phyloP scores from a whole-genome alignment of 2,329 filamentous ascomycete species.

The Phialophora chinensis region DNA sequence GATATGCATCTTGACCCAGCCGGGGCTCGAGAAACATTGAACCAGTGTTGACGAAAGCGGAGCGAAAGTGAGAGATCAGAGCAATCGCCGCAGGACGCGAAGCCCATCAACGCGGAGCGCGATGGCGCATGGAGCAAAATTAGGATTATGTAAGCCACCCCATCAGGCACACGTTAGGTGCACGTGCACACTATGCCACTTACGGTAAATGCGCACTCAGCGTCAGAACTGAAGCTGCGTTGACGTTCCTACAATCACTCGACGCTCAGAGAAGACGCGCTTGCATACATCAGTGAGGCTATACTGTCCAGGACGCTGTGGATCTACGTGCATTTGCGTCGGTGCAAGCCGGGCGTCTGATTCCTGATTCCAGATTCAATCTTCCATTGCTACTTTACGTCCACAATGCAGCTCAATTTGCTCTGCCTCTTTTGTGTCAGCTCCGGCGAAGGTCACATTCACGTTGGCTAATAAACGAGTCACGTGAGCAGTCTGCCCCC shows the following conservation, averaged over 20 bases:
- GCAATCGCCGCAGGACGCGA: constrained; percentile 2
- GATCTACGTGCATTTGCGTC: too few relatives aligned
- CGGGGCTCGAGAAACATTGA: neutral
- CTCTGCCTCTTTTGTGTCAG: neutral
- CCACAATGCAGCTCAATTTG: neutral
- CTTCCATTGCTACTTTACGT: neutral
- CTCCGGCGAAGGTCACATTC: neutral
- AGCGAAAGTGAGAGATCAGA: neutral
- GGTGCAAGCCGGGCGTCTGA: too few relatives aligned
- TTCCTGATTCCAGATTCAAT: too few relatives aligned
- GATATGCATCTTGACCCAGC: constrained; percentile 77
- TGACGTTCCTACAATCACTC: too few relatives aligned
- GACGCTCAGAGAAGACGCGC: too few relatives aligned
- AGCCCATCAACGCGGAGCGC: neutral
- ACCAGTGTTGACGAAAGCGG: neutral
- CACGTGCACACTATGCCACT: neutral
- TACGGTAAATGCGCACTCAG: neutral
- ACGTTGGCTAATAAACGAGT: neutral
- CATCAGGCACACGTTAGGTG: too few relatives aligned
- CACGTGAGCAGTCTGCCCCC: neutral
- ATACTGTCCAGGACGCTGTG: too few relatives aligned
- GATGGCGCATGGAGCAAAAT: neutral
- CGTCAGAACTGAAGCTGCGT: too few relatives aligned
- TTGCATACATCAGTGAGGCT: too few relatives aligned
- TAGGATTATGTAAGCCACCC: neutral